These are phyloP conservation scores for Solanum chilense DNA, from an alignment of 257 asterid genomes.

Conservation along the genomic window DNA sequence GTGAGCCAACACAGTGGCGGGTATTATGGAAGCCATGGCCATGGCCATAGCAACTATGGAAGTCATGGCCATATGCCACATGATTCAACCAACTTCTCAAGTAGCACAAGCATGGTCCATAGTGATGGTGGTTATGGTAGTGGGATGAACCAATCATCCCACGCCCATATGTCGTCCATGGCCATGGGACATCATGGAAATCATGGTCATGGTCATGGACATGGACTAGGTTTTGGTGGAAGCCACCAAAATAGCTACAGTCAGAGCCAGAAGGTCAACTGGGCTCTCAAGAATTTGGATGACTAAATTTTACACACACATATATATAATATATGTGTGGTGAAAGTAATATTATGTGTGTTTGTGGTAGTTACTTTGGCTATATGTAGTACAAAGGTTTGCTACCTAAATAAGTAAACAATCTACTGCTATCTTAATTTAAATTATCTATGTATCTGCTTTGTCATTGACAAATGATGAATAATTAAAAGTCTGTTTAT, in stretches of 20 bases:
- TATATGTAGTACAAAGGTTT: neutral
- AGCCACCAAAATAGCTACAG: neutral
- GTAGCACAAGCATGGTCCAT: neutral
- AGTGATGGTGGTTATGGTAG: neutral
- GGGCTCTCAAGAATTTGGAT: slow-evolving; percentile 11
- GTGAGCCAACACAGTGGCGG: neutral
- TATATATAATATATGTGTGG: neutral
- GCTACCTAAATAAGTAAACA: neutral
- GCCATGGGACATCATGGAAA: neutral
- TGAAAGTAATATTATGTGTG: neutral
- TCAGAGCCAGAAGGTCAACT: neutral
- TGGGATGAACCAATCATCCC: neutral
- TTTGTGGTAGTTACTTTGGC: neutral
- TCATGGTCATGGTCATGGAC: neutral
- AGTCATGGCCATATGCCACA: neutral
- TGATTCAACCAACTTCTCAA: neutral
- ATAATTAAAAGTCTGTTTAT: neutral
- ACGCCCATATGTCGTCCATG: neutral
- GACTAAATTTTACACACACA: neutral
- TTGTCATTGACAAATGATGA: neutral
- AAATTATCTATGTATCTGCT: neutral
- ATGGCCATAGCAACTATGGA: neutral
- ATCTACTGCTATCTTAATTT: neutral
- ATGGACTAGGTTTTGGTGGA: neutral
- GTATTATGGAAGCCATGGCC: neutral